Evolutionary conservation across 306 rosid genomes (phyloP).

Genomic region (barrel medic (Medicago truncatula)): DNA sequence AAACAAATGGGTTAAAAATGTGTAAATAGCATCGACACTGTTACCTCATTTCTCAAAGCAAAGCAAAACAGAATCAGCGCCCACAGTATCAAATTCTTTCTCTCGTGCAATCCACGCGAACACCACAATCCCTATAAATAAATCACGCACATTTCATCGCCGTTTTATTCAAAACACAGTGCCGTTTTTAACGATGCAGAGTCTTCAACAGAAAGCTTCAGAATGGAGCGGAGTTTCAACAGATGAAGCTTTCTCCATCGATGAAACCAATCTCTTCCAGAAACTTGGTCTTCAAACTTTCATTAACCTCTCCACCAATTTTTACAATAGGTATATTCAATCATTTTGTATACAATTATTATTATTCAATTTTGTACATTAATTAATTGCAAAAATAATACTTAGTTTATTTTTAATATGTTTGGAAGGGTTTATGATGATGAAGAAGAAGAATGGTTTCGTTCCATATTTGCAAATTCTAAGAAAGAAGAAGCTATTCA

Average conservation of each 20-base stretch:
- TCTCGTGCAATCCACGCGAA: constrained; percentile 55
- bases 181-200: constrained; percentile 59
- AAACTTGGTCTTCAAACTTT: constrained; percentile 80
- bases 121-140: constrained; percentile 25
- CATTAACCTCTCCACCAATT: constrained; percentile 82
- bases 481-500: constrained; percentile 81
- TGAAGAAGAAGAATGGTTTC: constrained; percentile 86
- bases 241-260: constrained; percentile 77
- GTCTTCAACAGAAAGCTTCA: constrained; percentile 74
- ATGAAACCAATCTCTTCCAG: constrained; percentile 68
- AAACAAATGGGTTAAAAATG: too few relatives aligned
- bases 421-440: constrained; percentile 73
- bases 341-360: background rate
- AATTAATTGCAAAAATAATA: background rate
- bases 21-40: too few relatives aligned
- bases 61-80: too few relatives aligned
- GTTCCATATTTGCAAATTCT: constrained; percentile 71
- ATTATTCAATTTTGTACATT: background rate
- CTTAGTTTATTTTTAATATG: too few relatives aligned
- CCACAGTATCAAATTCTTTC: too few relatives aligned
- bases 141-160: background rate
- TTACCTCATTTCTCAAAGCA: too few relatives aligned
- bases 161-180: constrained; percentile 16
- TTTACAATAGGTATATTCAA: constrained; percentile 64
- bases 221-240: constrained; percentile 81